These are phyloP conservation scores for Hansenula lynferdii DNA, from an alignment of 1,139 yeast species.

Conservation along the genomic window DNA sequence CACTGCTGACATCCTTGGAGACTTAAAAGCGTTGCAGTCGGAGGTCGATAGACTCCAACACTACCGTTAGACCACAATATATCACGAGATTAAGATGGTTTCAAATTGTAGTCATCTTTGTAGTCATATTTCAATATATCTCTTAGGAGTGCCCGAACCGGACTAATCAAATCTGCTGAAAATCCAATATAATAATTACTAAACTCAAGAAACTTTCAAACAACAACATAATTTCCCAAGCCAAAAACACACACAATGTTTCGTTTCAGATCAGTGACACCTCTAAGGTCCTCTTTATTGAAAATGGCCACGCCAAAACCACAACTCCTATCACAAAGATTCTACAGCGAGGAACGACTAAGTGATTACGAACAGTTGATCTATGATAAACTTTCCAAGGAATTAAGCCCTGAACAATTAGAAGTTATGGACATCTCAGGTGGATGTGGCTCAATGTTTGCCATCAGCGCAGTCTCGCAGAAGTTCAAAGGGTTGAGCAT, in stretches of 20 bases:
- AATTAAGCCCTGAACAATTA: constrained; percentile 54
- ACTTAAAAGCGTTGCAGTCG: constrained; percentile 55
- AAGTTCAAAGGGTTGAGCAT: constrained; percentile 76
- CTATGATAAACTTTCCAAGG: constrained; percentile 46
- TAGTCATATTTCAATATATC: too few relatives aligned
- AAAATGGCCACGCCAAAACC: not conserved
- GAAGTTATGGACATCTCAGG: constrained; percentile 82
- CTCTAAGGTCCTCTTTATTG: constrained; percentile 3
- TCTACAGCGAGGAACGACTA: constrained; percentile 24
- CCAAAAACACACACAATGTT: too few relatives aligned
- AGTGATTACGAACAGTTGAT: constrained; percentile 69
- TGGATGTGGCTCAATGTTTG: constrained; percentile 98
- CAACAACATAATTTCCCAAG: too few relatives aligned
- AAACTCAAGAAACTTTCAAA: too few relatives aligned
- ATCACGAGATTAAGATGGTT: too few relatives aligned
- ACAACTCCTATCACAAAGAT: constrained; percentile 1
- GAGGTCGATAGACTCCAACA: constrained; percentile 49
- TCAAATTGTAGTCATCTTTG: too few relatives aligned
- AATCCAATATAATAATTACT: too few relatives aligned
- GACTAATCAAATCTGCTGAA: too few relatives aligned
- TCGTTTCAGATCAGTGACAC: not conserved
- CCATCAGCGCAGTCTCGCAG: constrained; percentile 70
- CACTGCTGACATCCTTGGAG: constrained; percentile 51
- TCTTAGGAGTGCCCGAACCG: too few relatives aligned
- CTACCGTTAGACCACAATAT: constrained; percentile 1